These are phyloP conservation scores for Suaeda aralocaspica DNA, from an alignment of 148 eudicot species.

Conservation along the genomic window DNA sequence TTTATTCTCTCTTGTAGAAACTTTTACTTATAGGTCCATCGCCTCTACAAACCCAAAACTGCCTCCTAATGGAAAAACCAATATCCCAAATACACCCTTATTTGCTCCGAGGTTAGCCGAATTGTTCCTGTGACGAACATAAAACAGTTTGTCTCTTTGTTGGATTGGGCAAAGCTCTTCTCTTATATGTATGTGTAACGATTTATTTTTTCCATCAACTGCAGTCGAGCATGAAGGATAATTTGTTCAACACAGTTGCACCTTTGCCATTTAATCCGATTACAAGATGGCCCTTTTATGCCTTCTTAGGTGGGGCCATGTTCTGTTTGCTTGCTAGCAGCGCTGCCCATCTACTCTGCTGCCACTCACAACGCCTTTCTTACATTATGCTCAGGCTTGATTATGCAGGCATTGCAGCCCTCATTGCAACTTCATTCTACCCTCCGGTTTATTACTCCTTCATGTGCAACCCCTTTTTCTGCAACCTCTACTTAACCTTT, in stretches of 20 bases:
- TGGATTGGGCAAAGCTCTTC: background rate
- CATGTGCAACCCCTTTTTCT: constrained; percentile 39
- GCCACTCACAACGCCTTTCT: constrained; percentile 38
- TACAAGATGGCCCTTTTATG: constrained; percentile 88
- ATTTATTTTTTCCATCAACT: background rate
- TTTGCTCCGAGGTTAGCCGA: background rate
- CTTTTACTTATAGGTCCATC: background rate
- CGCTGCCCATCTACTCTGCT: constrained; percentile 49
- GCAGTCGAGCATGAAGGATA: constrained; percentile 55
- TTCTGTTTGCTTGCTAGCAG: constrained; percentile 85
- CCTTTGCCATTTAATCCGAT: constrained; percentile 55
- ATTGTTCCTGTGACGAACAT: background rate
- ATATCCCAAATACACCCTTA: background rate
- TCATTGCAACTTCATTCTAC: constrained; percentile 47
- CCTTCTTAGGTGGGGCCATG: constrained; percentile 90
- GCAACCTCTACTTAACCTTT: constrained; percentile 34
- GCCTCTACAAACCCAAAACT: too few species aligned
- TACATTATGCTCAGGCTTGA: constrained; percentile 38
- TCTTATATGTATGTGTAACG: background rate
- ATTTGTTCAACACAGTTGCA: constrained; percentile 48
- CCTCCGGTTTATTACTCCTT: constrained; percentile 53
- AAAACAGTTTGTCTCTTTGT: background rate
- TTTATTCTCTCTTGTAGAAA: background rate
- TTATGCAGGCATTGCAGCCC: constrained; percentile 44
- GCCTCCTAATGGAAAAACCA: background rate